These are phyloP conservation scores for Eucalyptus regnans DNA, from an alignment of 345 rosid species.

Conservation along the genomic window DNA sequence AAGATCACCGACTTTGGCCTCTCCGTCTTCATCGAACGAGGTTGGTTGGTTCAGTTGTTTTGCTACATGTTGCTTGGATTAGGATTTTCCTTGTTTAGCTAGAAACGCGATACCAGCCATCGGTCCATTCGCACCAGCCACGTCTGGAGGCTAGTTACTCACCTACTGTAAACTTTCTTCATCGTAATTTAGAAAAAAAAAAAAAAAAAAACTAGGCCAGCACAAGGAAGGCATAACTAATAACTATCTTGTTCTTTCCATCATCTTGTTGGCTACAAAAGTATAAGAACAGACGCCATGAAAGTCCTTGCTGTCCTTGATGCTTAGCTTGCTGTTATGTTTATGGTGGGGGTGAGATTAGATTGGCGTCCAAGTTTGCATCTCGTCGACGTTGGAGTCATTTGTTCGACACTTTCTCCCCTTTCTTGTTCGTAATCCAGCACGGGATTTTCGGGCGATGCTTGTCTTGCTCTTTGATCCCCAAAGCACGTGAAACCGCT, in stretches of 20 bases:
- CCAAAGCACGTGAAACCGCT: background rate
- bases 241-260: background rate
- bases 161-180: background rate
- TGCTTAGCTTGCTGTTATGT: background rate
- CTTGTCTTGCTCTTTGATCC: background rate
- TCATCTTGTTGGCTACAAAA: background rate
- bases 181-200: background rate
- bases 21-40: constrained; percentile 86
- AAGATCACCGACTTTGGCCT: constrained; percentile 88
- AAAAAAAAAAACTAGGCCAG: background rate
- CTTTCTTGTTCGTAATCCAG: background rate
- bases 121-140: background rate
- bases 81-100: background rate
- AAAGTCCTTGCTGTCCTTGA: background rate
- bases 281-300: background rate
- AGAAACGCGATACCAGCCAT: background rate
- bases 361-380: background rate
- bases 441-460: background rate
- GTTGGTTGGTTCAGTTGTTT: constrained; percentile 9
- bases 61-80: background rate
- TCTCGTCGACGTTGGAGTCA: background rate
- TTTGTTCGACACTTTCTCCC: background rate
- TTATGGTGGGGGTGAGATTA: background rate
- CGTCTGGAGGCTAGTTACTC: background rate
- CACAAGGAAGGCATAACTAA: background rate